phyloP scores from a whole-genome alignment of 2,329 filamentous ascomycete species.

The Neofusicoccum kwambonambiense region DNA sequence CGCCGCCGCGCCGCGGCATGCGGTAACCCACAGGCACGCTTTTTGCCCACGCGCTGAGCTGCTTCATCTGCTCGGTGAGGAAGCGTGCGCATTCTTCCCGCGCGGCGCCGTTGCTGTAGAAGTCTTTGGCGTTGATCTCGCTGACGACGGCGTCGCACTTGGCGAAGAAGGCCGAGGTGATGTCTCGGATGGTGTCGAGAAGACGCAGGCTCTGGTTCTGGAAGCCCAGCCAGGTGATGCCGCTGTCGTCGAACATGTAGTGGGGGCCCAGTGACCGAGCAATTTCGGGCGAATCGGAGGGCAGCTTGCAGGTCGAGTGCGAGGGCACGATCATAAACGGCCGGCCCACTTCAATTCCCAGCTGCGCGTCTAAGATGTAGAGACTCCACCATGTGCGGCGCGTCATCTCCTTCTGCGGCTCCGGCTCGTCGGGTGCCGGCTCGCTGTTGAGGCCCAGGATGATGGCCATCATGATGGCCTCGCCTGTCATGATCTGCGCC shows the following conservation, averaged over 20 bases:
- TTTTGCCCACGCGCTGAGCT: constrained; percentile 34
- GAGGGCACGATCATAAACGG: constrained; percentile 40
- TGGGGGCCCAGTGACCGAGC: constrained; percentile 32
- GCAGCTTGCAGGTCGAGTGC: constrained; percentile 38
- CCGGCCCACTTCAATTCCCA: constrained; percentile 49
- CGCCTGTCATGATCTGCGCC: constrained; percentile 38
- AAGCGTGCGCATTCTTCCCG: constrained; percentile 34
- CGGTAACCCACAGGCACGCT: constrained; percentile 38
- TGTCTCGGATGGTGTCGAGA: constrained; percentile 31
- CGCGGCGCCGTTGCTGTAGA: constrained; percentile 33
- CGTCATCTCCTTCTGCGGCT: constrained; percentile 38
- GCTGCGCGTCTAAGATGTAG: constrained; percentile 48
- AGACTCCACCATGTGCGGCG: constrained; percentile 51
- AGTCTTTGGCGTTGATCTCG: constrained; percentile 7
- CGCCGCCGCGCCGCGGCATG: constrained; percentile 20
- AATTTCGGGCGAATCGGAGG: constrained; percentile 36
- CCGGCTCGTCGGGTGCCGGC: constrained; percentile 26
- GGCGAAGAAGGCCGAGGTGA: constrained; percentile 39
- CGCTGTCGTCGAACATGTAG: constrained; percentile 31
- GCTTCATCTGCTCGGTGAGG: constrained; percentile 28
- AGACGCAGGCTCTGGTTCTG: constrained; percentile 37
- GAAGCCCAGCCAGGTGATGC: constrained; percentile 43
- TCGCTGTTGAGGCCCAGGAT: constrained; percentile 49
- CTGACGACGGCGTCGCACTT: constrained; percentile 27
- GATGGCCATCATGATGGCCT: constrained; percentile 47